Conservation (phyloP, 306 rosid genomes). For the Vigna angularis region DNA sequence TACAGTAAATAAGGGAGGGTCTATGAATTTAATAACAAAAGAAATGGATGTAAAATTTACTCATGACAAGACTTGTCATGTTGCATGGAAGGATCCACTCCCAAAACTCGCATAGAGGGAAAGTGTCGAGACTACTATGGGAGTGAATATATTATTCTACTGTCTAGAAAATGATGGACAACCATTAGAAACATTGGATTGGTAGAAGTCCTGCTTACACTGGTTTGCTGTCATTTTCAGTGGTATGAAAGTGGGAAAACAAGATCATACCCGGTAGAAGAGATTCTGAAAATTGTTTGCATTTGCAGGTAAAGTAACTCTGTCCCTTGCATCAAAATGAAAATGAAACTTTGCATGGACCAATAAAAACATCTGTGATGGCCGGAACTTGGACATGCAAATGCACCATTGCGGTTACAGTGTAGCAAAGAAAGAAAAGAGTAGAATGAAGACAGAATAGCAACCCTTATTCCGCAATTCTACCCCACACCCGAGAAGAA, state of each 20-base stretch:
- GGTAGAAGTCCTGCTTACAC: conserved; percentile 32
- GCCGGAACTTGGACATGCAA: conserved; percentile 41
- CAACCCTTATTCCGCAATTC: conserved; percentile 53
- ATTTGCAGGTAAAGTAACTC: conserved; percentile 40
- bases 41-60: not conserved
- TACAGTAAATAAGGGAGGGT: not conserved
- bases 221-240: conserved; percentile 40
- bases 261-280: conserved; percentile 33
- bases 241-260: conserved; percentile 24
- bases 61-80: not conserved
- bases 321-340: conserved; percentile 31
- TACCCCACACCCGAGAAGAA: conserved; percentile 56
- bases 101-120: conserved; percentile 21
- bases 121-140: conserved; percentile 37
- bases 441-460: conserved; percentile 39
- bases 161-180: conserved; percentile 49
- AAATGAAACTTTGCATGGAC: conserved; percentile 34
- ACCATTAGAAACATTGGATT: conserved; percentile 39
- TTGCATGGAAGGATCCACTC: conserved; percentile 15
- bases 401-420: conserved; percentile 47
- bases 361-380: conserved; percentile 42
- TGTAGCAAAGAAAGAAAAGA: conserved; percentile 39
- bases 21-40: too few species aligned
- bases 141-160: conserved; percentile 44
- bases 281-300: conserved; percentile 35